Percentiles rank a stretch among this genome's conserved stretches.
Evolutionary conservation across 148 eudicot species (phyloP).

Genomic region (Chenopodium suecicum): DNA sequence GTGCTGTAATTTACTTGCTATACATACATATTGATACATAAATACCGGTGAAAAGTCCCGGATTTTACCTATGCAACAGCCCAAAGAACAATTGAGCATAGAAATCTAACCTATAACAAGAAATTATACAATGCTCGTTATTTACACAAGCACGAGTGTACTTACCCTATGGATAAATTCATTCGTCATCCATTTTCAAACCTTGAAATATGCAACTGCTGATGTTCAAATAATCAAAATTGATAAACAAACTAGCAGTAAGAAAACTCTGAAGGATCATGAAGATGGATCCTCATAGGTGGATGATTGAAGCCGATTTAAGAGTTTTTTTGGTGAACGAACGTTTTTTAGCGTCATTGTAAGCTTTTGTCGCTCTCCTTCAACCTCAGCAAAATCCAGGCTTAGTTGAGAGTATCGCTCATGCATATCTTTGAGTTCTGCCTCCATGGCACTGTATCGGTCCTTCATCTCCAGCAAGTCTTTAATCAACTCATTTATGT

Average conservation of each 20-base stretch:
- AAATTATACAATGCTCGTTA: slow-evolving; percentile 26
- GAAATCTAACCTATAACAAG: slow-evolving; percentile 11
- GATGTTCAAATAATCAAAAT: background rate
- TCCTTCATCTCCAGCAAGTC: slow-evolving; percentile 83
- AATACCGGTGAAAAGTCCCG: slow-evolving; percentile 4
- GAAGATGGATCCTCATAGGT: slow-evolving; percentile 27
- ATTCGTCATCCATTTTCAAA: background rate
- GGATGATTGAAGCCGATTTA: slow-evolving; percentile 43
- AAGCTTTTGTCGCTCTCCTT: slow-evolving; percentile 93
- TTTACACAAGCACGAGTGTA: slow-evolving; percentile 18
- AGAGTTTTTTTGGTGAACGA: slow-evolving; percentile 54
- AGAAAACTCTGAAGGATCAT: slow-evolving; percentile 8
- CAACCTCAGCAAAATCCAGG: slow-evolving; percentile 90
- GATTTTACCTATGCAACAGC: slow-evolving; percentile 21
- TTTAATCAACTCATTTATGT: slow-evolving; percentile 84
- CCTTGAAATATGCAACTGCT: background rate
- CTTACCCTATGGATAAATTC: background rate
- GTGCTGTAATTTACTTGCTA: slow-evolving; percentile 10
- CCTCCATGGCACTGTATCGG: slow-evolving; percentile 52
- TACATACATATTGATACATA: slow-evolving; percentile 24
- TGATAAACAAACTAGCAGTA: background rate
- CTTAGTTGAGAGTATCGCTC: slow-evolving; percentile 86
- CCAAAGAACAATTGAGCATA: background rate
- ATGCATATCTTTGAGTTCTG: slow-evolving; percentile 83
- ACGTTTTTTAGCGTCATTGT: slow-evolving; percentile 74